A percentile compares a stretch with the other conserved stretches of the same genome.
These are phyloP conservation scores for Penicillium antarcticum DNA, from an alignment of 495 filamentous ascomycete species.

Conservation along the genomic window DNA sequence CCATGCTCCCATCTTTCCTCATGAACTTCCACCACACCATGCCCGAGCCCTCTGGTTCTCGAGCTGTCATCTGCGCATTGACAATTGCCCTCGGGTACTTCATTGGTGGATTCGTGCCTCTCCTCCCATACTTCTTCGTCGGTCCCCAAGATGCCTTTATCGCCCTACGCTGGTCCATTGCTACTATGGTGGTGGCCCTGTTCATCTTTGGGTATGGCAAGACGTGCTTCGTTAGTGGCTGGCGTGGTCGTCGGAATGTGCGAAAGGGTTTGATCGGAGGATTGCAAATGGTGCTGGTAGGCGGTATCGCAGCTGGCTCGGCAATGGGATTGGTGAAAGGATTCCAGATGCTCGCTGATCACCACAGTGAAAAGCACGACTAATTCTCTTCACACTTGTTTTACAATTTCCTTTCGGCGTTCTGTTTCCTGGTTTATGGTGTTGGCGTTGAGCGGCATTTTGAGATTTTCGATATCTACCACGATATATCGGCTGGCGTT, in stretches of 20 bases:
- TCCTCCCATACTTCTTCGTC: conserved; percentile 77
- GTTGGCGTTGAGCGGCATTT: conserved; percentile 9
- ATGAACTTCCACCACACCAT: conserved; percentile 58
- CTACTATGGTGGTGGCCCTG: conserved; percentile 64
- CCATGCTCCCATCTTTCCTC: conserved; percentile 50
- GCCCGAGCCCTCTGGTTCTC: conserved; percentile 46
- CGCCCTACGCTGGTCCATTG: conserved; percentile 67
- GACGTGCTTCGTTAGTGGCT: conserved; percentile 52
- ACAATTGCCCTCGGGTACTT: conserved; percentile 72
- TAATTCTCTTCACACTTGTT: conserved; percentile 2
- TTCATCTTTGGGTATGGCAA: conserved; percentile 74
- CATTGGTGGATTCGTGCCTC: conserved; percentile 66
- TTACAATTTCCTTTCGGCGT: background rate
- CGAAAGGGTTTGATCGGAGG: conserved; percentile 45
- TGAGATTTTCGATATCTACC: background rate
- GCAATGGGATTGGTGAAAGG: conserved; percentile 63
- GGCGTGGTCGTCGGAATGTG: conserved; percentile 34
- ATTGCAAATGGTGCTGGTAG: conserved; percentile 63
- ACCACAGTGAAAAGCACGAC: conserved; percentile 12
- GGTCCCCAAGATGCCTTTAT: conserved; percentile 48
- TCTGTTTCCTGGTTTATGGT: background rate
- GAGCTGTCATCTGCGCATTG: conserved; percentile 56
- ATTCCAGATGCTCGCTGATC: conserved; percentile 41
- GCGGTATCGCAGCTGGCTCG: conserved; percentile 61
- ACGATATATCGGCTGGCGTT: conserved; percentile 1